Conservation (phyloP, 768 basidiomycete species). For the Russula ochroleuca region DNA sequence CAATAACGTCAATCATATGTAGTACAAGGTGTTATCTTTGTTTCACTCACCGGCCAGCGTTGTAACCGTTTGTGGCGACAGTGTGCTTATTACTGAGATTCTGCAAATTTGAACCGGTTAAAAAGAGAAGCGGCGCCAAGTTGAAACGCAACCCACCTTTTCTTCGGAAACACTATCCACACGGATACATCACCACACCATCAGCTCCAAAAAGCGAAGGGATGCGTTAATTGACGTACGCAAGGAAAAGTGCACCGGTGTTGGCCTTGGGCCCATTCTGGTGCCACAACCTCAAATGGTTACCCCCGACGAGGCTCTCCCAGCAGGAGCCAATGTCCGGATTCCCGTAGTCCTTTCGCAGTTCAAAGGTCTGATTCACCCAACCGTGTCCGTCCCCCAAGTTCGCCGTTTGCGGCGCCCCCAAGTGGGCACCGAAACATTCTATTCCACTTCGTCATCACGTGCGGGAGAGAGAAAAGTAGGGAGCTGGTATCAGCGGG, state of each 20-base stretch:
- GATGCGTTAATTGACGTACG: constrained; percentile 29
- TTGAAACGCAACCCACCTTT: constrained; percentile 13
- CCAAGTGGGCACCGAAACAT: constrained; percentile 36
- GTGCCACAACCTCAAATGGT: constrained; percentile 29
- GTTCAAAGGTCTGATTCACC: constrained; percentile 43
- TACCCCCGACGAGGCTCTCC: constrained; percentile 33
- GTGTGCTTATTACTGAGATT: constrained; percentile 28
- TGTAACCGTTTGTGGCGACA: constrained; percentile 34
- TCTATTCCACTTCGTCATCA: constrained; percentile 26
- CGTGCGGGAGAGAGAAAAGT: not conserved
- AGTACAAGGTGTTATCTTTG: not conserved
- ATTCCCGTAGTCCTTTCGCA: constrained; percentile 43
- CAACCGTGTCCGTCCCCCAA: constrained; percentile 47
- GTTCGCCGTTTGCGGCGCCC: constrained; percentile 40
- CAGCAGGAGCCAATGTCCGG: constrained; percentile 41
- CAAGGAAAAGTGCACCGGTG: constrained; percentile 37
- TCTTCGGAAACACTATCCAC: constrained; percentile 29
- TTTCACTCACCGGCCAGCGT: constrained; percentile 32
- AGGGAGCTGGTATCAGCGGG: not conserved
- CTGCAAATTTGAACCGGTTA: not conserved
- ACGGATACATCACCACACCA: no score
- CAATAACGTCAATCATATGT: not conserved
- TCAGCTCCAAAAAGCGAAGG: not conserved
- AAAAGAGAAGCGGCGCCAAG: no score
- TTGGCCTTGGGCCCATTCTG: constrained; percentile 34